Conservation (phyloP, 371 early-diverging fungal genomes). For the Chytridium lagenaria region DNA sequence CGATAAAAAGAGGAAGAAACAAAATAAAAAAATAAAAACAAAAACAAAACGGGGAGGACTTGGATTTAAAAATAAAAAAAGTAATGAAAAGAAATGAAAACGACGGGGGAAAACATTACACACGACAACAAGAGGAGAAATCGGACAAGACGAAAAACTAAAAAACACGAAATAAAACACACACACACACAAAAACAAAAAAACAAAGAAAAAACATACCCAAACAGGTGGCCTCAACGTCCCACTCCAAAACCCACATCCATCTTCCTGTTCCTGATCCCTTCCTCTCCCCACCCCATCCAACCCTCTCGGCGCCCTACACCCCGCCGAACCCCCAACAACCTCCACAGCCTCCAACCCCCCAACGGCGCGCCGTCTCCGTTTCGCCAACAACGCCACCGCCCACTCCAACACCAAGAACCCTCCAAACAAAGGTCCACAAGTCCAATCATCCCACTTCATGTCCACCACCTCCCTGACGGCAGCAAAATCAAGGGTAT, state of each 20-base stretch:
- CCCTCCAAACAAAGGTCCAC: background rate
- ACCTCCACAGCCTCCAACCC: too few relatives aligned
- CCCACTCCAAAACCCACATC: background rate
- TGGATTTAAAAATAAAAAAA: too few relatives aligned
- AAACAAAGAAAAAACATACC: background rate
- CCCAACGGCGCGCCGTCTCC: background rate
- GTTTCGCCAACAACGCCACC: background rate
- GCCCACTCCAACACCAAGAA: background rate
- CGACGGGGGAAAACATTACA: too few relatives aligned
- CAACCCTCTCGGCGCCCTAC: background rate
- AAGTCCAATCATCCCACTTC: background rate
- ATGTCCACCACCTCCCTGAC: background rate
- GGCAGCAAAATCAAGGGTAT: constrained; percentile 14
- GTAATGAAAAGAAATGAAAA: too few relatives aligned
- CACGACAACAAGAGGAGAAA: too few relatives aligned
- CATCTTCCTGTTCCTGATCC: background rate
- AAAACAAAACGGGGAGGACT: too few relatives aligned
- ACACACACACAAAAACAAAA: too few relatives aligned
- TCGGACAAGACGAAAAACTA: too few relatives aligned
- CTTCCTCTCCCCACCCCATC: background rate
- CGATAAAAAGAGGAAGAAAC: background rate
- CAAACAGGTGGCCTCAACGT: background rate
- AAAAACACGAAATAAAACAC: too few relatives aligned
- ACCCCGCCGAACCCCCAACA: too few relatives aligned
- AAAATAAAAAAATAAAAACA: background rate